Conservation (phyloP, 208 protist species). For the Trypanosoma caninum region DNA sequence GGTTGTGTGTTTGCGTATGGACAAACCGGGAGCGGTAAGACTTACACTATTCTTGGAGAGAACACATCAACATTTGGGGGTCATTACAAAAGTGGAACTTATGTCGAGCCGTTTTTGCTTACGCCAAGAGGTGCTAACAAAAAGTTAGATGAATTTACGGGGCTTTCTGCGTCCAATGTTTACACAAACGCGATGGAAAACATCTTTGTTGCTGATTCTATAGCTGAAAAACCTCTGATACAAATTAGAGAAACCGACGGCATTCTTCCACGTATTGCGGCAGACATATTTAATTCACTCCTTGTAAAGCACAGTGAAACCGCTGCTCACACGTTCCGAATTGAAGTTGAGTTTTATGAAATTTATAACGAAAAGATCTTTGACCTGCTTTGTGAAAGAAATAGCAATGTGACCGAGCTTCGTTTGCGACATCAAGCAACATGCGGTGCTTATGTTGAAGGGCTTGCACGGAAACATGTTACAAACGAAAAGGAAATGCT, state of each 20-base stretch:
- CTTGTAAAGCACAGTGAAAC: slow-evolving; percentile 60
- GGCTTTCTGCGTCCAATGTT: too few species aligned
- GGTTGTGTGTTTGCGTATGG: slow-evolving; percentile 58
- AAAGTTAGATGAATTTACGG: too few species aligned
- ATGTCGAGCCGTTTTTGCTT: too few species aligned
- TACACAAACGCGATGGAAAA: too few species aligned
- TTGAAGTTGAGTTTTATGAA: slow-evolving; percentile 80
- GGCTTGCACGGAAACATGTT: slow-evolving; percentile 49
- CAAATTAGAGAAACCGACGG: slow-evolving; percentile 29
- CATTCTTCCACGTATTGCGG: slow-evolving; percentile 70
- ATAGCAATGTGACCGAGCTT: slow-evolving; percentile 39
- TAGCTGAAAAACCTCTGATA: too few species aligned
- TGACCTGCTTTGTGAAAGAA: slow-evolving; percentile 54
- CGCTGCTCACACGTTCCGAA: slow-evolving; percentile 58
- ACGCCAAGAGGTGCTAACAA: too few species aligned
- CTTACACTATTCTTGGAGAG: slow-evolving; percentile 57
- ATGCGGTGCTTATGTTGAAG: slow-evolving; percentile 77
- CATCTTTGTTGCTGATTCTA: too few species aligned
- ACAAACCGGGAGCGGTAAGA: slow-evolving; percentile 62
- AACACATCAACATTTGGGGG: background rate
- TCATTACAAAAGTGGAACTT: too few species aligned
- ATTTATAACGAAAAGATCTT: slow-evolving; percentile 92
- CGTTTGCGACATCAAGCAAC: slow-evolving; percentile 66
- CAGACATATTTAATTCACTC: slow-evolving; percentile 61
- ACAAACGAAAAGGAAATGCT: slow-evolving; percentile 62